Evolutionary conservation across 169 alveolate genomes (phyloP).

Genomic region (Plasmodium gaboni): DNA sequence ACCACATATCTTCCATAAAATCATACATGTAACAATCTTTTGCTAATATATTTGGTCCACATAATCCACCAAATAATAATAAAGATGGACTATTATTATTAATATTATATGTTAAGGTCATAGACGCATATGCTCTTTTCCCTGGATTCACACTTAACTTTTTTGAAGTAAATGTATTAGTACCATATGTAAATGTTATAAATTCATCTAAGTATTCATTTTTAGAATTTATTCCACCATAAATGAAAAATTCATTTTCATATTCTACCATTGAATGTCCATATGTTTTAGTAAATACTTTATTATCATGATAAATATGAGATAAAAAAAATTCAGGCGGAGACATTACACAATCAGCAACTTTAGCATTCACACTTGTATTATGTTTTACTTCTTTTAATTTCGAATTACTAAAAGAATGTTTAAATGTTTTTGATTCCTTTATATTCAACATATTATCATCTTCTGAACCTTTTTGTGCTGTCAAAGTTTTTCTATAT

Average conservation of each 20-base stretch:
- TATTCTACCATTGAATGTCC: slow-evolving; percentile 74
- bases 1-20: slow-evolving; percentile 54
- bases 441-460: slow-evolving; percentile 21
- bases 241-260: slow-evolving; percentile 70
- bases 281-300: slow-evolving; percentile 70
- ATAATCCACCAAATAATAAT: slow-evolving; percentile 73
- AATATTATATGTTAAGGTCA: slow-evolving; percentile 50
- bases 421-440: slow-evolving; percentile 31
- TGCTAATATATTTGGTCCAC: slow-evolving; percentile 72
- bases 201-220: slow-evolving; percentile 71
- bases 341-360: slow-evolving; percentile 77
- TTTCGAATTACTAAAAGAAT: slow-evolving; percentile 18
- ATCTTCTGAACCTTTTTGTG: slow-evolving; percentile 35
- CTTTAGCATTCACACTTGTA: slow-evolving; percentile 35
- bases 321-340: slow-evolving; percentile 77
- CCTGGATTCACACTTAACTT: slow-evolving; percentile 64
- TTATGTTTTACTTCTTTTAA: slow-evolving; percentile 31
- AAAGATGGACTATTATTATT: slow-evolving; percentile 43
- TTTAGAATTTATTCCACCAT: slow-evolving; percentile 68
- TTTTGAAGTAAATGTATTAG: slow-evolving; percentile 67
- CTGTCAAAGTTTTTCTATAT: background rate
- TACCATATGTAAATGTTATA: slow-evolving; percentile 56
- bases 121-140: slow-evolving; percentile 72
- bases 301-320: slow-evolving; percentile 76
- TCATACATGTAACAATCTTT: slow-evolving; percentile 68